Evolutionary conservation across 2,329 filamentous ascomycete species (phyloP).

Genomic region (Aspergillus sp.): DNA sequence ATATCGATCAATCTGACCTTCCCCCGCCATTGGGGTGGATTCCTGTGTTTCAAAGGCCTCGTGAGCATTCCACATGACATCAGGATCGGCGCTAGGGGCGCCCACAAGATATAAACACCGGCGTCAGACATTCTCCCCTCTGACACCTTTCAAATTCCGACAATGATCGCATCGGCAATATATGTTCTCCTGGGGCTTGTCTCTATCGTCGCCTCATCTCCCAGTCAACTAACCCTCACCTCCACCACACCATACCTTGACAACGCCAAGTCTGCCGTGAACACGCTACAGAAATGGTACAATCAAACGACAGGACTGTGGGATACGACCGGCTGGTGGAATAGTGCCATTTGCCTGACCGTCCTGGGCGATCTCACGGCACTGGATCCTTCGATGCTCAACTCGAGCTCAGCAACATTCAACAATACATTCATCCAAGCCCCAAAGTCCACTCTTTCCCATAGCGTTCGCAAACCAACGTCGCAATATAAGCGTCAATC

Average conservation of each 20-base stretch:
- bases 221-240: background rate
- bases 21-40: too few species aligned
- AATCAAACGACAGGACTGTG: background rate
- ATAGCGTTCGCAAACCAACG: background rate
- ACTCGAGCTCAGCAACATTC: background rate
- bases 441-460: background rate
- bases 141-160: too few species aligned
- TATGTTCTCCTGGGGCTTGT: background rate
- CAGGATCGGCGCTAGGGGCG: too few species aligned
- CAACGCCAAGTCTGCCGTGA: background rate
- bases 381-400: background rate
- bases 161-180: background rate
- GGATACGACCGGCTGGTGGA: conserved; percentile 7
- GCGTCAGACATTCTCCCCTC: too few species aligned
- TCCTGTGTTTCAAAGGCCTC: too few species aligned
- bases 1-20: too few species aligned
- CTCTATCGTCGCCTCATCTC: background rate
- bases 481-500: background rate
- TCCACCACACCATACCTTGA: background rate
- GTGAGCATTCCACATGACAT: too few species aligned
- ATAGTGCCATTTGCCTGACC: conserved; percentile 6
- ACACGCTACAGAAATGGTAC: conserved; percentile 2
- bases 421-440: background rate
- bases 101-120: too few species aligned
- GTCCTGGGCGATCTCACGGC: conserved; percentile 3